These are phyloP conservation scores for Kwoniella europaea DNA, from an alignment of 768 basidiomycete species.

Conservation along the genomic window DNA sequence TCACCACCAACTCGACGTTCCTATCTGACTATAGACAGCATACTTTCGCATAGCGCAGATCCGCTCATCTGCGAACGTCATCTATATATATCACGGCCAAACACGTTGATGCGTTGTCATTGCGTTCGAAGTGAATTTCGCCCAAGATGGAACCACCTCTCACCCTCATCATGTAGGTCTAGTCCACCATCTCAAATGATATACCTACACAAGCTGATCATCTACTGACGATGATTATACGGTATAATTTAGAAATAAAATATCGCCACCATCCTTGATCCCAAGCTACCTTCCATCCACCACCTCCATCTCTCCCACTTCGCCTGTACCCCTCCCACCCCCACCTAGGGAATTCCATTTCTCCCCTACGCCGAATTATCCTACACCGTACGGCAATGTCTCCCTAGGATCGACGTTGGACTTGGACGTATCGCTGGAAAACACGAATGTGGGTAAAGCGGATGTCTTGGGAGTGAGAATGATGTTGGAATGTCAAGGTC, in stretches of 20 bases:
- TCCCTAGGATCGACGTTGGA: constrained; percentile 89
- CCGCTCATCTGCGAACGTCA: background rate
- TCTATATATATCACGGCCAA: background rate
- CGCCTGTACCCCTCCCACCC: constrained; percentile 28
- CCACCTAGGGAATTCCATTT: constrained; percentile 80
- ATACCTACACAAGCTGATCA: background rate
- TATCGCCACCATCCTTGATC: constrained; percentile 33
- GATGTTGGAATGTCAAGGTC: constrained; percentile 79
- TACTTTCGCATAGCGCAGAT: background rate
- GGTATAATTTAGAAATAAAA: constrained; percentile 18
- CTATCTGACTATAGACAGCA: too few species aligned
- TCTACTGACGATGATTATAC: too few species aligned
- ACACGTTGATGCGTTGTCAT: background rate
- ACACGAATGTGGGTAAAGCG: constrained; percentile 62
- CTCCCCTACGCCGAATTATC: constrained; percentile 78
- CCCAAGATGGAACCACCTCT: constrained; percentile 19
- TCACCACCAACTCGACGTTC: background rate
- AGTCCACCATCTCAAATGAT: background rate
- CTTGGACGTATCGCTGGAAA: constrained; percentile 79
- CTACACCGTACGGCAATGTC: constrained; percentile 81
- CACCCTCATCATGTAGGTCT: constrained; percentile 19
- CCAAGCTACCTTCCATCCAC: constrained; percentile 11
- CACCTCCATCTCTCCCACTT: constrained; percentile 7
- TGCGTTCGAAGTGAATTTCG: background rate
- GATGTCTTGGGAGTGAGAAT: constrained; percentile 68